Base-by-base conservation (phyloP, 441 rosid species). In the Populus hybrid region DNA sequence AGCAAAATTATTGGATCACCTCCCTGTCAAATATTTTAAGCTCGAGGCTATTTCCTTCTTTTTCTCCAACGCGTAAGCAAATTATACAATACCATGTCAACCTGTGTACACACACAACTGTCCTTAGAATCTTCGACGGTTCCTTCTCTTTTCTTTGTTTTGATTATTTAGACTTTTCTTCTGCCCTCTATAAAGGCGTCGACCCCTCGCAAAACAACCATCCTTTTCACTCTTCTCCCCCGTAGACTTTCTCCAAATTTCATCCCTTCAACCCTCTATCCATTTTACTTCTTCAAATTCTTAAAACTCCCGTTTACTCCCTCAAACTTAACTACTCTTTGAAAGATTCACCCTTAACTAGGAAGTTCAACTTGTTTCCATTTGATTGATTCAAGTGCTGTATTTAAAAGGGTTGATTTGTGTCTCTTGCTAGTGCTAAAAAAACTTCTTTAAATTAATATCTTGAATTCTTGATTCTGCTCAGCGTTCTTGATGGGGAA, bases 401-500 rank as follows among this genome's bases (percentile, higher is more conserved):
- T 50, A 50, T 50, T 50, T 50, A 1, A 50, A 50, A 50, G 59
- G 59, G 59, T 50, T 50, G 31, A 29, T 29, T 29, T 29, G 31
- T 29, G 31, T 29, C 31, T 50, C 6, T 0, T 50, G 59, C 59
- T 36, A 20, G 63, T 72, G 64, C 29, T 42, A 42, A 42, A 16
- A 42, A 38, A 16, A 9, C 10, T 7, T 53, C 73, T 69, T 33
- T 28, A 64, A 6, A 16, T 61, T 53, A 18, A 18, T 53, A 53
- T 53, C 63, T 33, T 6, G 63, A 53, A 53, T 18, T 53, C 21
- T 36, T 36, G 40, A 24, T 40, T 14, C 42, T 61, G 18, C 20
- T 42, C 18, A 10, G 9, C 64, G 9, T 20, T 73, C 50, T 67
- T 53, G 61, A 93, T 93, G 97, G 97, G 97, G 31, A 93, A 93